Evolutionary conservation across 352 stramenopile species (phyloP), one percentile per base, ranked within the genome.

Genomic region (Globisporangium echinulatum): DNA sequence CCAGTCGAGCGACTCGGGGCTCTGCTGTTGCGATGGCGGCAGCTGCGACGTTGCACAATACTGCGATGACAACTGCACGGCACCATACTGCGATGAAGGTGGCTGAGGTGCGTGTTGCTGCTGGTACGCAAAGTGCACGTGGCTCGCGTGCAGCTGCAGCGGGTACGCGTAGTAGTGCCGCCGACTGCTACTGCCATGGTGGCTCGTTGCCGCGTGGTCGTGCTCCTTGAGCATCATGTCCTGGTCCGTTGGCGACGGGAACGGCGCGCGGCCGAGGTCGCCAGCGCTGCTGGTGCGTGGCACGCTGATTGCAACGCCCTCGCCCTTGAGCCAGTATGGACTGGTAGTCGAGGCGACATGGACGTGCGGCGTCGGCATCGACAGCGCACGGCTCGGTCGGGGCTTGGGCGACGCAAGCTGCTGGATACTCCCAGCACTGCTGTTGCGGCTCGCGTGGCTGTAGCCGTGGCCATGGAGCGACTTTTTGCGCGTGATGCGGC

Each of bases 401-500:
- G 50, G 42, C 33, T 63, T 63, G 9, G 43, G 17, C 9, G 19
- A 17, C 14, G 10, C 49, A 33, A 15, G 25, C 13, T 44, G 58
- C 14, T 54, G 39, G 48, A 40, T 4, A 58, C 33, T 0, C 11
- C 54, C 25, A 33, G 25, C 25, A 33, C 25, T 33, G 25, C 25
- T 33, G 25, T 33, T 33, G 25, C 25, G 25, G 25, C 25, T 33
- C 47, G 56, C 54, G 25, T 68, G 62, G 49, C 59, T 69, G 49
- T 51, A 53, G 33, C 63, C 63, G 33, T 61, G 58, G 37, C 60
- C 67, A 13, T 40, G 59, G 67, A 81, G 54, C 50, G 77, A 77
- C 62, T 87, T 78, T 54, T 90, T 90, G 59, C 80, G 80, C 53
- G 77, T 83, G 58, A 90, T 90, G 42, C 69, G 66, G 71, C 77